Conservation (phyloP, 2,329 filamentous ascomycete genomes). For the Sporothrix dimorphospora region DNA sequence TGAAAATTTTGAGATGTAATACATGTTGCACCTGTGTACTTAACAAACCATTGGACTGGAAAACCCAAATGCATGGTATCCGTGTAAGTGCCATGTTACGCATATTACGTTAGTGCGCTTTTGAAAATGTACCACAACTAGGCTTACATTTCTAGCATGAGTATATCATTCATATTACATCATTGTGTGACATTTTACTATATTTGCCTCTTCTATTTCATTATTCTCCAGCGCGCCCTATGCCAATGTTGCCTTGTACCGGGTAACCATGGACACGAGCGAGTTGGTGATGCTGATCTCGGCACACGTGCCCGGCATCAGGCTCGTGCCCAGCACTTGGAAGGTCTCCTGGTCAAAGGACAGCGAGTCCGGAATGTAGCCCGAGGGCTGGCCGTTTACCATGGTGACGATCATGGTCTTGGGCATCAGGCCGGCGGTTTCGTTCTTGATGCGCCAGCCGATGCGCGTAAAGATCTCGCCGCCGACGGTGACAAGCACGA, state of each 20-base stretch:
- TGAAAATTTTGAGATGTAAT: no score
- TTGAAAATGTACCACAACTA: no score
- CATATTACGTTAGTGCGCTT: no score
- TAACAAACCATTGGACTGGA: no score
- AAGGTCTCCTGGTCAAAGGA: slow-evolving; percentile 12
- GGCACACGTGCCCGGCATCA: background rate
- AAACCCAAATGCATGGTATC: background rate
- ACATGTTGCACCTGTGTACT: no score
- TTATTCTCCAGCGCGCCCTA: background rate
- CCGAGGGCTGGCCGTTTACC: background rate
- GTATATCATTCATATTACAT: background rate
- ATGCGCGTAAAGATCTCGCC: slow-evolving; percentile 17
- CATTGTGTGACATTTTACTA: background rate
- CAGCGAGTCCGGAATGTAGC: background rate
- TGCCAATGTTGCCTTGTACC: slow-evolving; percentile 3
- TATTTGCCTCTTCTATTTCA: background rate
- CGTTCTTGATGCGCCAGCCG: slow-evolving; percentile 19
- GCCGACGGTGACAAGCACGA: background rate
- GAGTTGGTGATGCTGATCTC: background rate
- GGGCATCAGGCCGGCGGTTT: background rate
- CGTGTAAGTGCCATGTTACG: background rate
- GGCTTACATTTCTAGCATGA: no score
- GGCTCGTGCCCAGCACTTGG: slow-evolving; percentile 13
- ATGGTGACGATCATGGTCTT: slow-evolving; percentile 14
- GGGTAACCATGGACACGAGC: background rate